Evolutionary conservation across 2,329 filamentous ascomycete genomes (phyloP).

Genomic region (Penicillium capsulatum): DNA sequence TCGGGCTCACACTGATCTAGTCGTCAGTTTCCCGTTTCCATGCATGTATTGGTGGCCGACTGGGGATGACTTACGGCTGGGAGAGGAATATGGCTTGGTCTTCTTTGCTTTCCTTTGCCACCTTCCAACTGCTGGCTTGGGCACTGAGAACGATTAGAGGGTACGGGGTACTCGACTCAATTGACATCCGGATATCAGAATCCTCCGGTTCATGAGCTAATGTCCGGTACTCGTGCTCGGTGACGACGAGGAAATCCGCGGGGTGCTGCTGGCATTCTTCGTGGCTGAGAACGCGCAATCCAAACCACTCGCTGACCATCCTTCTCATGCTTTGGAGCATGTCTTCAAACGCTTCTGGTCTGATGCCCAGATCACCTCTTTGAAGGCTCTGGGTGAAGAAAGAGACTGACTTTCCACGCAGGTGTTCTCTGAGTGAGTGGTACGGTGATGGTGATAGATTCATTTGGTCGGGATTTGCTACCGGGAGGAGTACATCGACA

Average conservation of each 20-base stretch:
- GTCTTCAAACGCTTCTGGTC: slow-evolving; percentile 9
- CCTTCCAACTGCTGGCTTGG: slow-evolving; percentile 15
- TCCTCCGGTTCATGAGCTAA: slow-evolving; percentile 2
- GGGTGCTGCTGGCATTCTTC: slow-evolving; percentile 8
- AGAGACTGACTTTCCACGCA: slow-evolving; percentile 14
- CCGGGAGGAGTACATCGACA: slow-evolving; percentile 17
- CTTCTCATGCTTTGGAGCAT: slow-evolving; percentile 12
- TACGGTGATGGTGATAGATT: slow-evolving; percentile 1
- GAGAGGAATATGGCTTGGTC: slow-evolving; percentile 20
- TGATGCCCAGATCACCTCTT: slow-evolving; percentile 11
- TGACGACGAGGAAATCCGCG: slow-evolving; percentile 19
- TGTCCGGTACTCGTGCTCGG: slow-evolving; percentile 19
- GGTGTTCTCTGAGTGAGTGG: slow-evolving; percentile 4
- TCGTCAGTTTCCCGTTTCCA: neutral
- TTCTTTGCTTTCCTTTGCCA: slow-evolving; percentile 11
- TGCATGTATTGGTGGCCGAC: too few relatives aligned
- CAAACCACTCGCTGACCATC: slow-evolving; percentile 20
- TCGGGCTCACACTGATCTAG: slow-evolving; percentile 17
- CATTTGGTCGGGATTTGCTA: slow-evolving; percentile 5
- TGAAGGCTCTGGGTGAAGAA: slow-evolving; percentile 17
- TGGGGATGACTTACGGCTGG: slow-evolving; percentile 18
- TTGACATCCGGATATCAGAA: slow-evolving; percentile 8
- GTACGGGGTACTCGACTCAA: slow-evolving; percentile 6
- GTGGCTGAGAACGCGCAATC: slow-evolving; percentile 11
- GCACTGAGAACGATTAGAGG: slow-evolving; percentile 20